phyloP scores from a whole-genome alignment of 306 rosid species.

The Cicer bijugum region DNA sequence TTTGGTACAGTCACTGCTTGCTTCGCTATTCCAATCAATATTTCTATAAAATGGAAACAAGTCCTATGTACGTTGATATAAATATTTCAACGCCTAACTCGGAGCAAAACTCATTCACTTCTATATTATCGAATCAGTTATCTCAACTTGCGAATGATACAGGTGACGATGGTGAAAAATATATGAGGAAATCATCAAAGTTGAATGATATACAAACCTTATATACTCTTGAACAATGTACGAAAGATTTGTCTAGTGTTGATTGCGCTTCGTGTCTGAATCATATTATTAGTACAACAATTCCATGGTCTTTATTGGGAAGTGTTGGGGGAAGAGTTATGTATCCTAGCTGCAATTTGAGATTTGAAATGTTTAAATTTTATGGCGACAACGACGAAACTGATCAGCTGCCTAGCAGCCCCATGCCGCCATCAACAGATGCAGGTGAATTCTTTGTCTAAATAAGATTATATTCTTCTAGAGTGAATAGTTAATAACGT shows the following conservation, averaged over 20 bases:
- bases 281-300: not conserved
- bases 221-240: slow-evolving; percentile 16
- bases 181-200: not conserved
- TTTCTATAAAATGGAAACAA: not conserved
- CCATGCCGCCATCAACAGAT: not conserved
- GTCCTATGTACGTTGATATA: not conserved
- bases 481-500: too few relatives aligned
- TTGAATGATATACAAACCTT: slow-evolving; percentile 3
- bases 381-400: not conserved
- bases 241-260: not conserved
- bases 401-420: not conserved
- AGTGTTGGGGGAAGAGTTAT: slow-evolving; percentile 21
- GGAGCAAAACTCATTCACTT: not conserved
- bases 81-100: not conserved
- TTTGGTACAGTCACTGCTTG: slow-evolving; percentile 33
- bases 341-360: slow-evolving; percentile 33
- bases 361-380: slow-evolving; percentile 29
- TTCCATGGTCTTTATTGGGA: slow-evolving; percentile 32
- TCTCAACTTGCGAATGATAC: not conserved
- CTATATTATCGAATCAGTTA: not conserved
- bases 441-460: not conserved
- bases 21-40: not conserved
- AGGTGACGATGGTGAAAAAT: not conserved
- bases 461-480: too few relatives aligned
- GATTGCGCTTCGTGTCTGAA: not conserved